These are phyloP conservation scores for Salix koriyanagi DNA, from an alignment of 345 rosid species.

Conservation along the genomic window DNA sequence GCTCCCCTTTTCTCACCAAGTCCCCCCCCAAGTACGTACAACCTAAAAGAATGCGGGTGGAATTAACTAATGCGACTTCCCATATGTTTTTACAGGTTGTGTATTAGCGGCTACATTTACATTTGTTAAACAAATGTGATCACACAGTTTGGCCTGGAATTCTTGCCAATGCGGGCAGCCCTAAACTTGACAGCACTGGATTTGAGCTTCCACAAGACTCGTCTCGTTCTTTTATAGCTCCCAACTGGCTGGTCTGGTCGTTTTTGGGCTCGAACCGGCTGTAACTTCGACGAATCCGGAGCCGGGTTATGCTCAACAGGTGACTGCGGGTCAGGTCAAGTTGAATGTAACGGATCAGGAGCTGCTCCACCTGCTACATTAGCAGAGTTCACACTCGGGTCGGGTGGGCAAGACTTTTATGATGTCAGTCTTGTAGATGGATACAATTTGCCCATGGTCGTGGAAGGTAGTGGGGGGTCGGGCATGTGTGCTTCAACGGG, in stretches of 20 bases:
- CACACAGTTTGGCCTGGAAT: constrained; percentile 35
- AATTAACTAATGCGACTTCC: neutral
- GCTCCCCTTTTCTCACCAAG: neutral
- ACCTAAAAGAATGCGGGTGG: too few relatives aligned
- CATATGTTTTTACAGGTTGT: neutral
- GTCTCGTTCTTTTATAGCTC: constrained; percentile 29
- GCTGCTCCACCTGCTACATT: constrained; percentile 34
- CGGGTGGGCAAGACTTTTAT: constrained; percentile 77
- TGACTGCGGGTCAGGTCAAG: constrained; percentile 33
- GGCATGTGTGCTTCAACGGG: constrained; percentile 79
- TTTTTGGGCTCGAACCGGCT: constrained; percentile 34
- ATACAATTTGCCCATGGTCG: constrained; percentile 77
- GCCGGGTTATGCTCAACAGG: constrained; percentile 28
- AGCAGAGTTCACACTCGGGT: constrained; percentile 34
- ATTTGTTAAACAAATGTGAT: constrained; percentile 26
- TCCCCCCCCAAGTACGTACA: too few relatives aligned
- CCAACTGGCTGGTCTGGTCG: constrained; percentile 37
- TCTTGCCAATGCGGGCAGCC: constrained; percentile 32
- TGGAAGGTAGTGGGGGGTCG: constrained; percentile 72
- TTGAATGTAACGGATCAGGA: constrained; percentile 33
- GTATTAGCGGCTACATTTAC: constrained; percentile 21
- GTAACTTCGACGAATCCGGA: constrained; percentile 25
- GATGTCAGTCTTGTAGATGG: constrained; percentile 98
- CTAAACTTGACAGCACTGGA: constrained; percentile 32
- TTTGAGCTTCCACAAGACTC: constrained; percentile 22